These are phyloP conservation scores for Aspergillus bombycis DNA, from an alignment of 2,329 filamentous ascomycete genomes.

Conservation along the genomic window DNA sequence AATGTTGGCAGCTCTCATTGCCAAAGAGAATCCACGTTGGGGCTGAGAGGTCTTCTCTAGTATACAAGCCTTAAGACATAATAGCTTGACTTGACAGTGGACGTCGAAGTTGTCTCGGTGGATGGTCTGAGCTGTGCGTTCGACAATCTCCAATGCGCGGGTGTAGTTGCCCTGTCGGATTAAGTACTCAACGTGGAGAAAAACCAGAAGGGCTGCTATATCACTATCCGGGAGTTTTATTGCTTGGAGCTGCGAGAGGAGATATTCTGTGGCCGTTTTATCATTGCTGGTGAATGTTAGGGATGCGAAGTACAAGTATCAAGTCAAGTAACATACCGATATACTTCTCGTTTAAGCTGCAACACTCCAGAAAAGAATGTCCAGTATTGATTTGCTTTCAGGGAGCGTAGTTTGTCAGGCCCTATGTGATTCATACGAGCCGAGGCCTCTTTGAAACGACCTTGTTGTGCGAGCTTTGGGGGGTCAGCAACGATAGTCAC, in stretches of 20 bases:
- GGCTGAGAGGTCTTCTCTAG: slow-evolving; percentile 70
- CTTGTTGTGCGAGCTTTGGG: slow-evolving; percentile 60
- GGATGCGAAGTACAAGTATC: neutral
- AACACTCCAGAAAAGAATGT: slow-evolving; percentile 47
- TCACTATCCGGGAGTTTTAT: slow-evolving; percentile 60
- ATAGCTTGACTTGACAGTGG: slow-evolving; percentile 68
- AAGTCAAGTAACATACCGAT: slow-evolving; percentile 35
- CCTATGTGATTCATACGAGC: slow-evolving; percentile 63
- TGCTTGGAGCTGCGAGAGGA: slow-evolving; percentile 61
- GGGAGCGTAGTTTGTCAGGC: slow-evolving; percentile 65
- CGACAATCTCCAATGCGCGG: slow-evolving; percentile 58
- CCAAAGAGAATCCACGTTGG: slow-evolving; percentile 75
- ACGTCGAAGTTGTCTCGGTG: slow-evolving; percentile 63
- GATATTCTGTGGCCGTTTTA: slow-evolving; percentile 57
- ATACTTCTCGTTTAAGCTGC: slow-evolving; percentile 46
- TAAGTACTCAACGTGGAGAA: slow-evolving; percentile 63
- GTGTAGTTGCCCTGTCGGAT: slow-evolving; percentile 57
- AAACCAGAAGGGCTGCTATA: slow-evolving; percentile 60
- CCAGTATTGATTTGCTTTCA: slow-evolving; percentile 72
- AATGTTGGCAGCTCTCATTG: slow-evolving; percentile 73
- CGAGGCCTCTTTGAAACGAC: slow-evolving; percentile 71
- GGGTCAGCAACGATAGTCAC: neutral
- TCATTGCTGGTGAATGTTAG: slow-evolving; percentile 53
- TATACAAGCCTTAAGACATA: slow-evolving; percentile 73
- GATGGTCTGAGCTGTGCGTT: slow-evolving; percentile 56